Base-by-base conservation (phyloP, 2,329 filamentous ascomycete genomes). In the Trichoderma arundinaceum region DNA sequence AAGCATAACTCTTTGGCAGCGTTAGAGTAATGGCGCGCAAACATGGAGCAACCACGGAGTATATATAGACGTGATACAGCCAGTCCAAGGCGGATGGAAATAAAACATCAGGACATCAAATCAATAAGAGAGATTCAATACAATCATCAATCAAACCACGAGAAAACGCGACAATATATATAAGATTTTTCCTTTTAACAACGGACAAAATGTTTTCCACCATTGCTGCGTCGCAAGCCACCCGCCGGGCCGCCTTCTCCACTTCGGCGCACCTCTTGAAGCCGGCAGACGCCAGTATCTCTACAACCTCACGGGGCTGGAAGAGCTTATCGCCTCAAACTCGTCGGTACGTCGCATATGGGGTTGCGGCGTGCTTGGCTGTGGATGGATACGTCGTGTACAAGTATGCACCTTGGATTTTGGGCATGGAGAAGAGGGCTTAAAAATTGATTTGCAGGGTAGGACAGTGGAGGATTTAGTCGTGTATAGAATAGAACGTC, bases 361-460 rank as follows among this genome's bases (percentile, higher is more conserved):
- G 73, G 8, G 22, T 71, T 5, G 66, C 60, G 7, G 58, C 68
- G 7, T 59, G 70, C 48, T 56, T 69, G 6, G 69, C 66, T 4
- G 57, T 71, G 1, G 75, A 77, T 53, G 62, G 69, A 22, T 72
- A 71, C 28, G 44, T 76, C 7, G 35, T 73, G 7, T 74, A 74
- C 64, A 69, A 72, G 28, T 76, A 74, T 56, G 74, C 69, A 66
- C 70, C 73, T 49, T 64, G 56, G 17, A 12, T 69, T 3, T 6
- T 68, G 41, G 65, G 62, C 17, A 60, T 4, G 56, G 63, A n/a
- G 59, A 66, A 13, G 43, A 39, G 12, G 15, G 10, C 52, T 38
- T 46, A 63, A 49, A 17, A 68, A 19, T 13, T 9, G 7, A 5
- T 10, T 32, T 60, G 15, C 13, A 49, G 57, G 57, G 57, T 32